These are phyloP conservation scores for Cystobasidium ongulense DNA, from an alignment of 768 basidiomycete genomes.

Conservation along the genomic window DNA sequence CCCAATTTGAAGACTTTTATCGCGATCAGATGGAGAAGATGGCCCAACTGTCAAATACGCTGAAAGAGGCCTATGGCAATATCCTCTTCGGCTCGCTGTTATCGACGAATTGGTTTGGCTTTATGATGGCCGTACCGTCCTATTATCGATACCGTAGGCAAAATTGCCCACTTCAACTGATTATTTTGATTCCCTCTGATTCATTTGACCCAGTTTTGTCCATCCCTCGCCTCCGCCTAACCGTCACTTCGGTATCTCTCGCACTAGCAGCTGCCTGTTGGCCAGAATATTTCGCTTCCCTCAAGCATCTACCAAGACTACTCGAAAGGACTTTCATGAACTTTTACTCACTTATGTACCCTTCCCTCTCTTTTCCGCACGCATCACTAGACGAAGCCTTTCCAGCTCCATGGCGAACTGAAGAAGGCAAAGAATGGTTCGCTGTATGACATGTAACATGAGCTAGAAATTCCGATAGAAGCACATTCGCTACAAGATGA, in stretches of 20 bases:
- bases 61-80: background rate
- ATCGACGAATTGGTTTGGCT: background rate
- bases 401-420: background rate
- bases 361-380: no score
- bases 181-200: background rate
- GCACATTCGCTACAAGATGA: no score
- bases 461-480: no score
- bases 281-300: background rate
- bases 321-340: no score
- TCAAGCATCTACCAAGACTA: background rate
- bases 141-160: background rate
- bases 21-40: background rate
- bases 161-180: background rate
- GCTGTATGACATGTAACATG: background rate
- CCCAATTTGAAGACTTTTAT: background rate
- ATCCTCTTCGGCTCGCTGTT: background rate
- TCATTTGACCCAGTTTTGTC: background rate
- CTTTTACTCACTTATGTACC: no score
- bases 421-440: background rate
- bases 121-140: background rate
- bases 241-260: background rate
- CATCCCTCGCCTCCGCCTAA: background rate
- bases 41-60: background rate
- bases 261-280: background rate
- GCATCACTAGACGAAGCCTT: background rate